Evolutionary conservation across 2,329 filamentous ascomycete genomes (phyloP).

Genomic region (Nannizzia gypsea): DNA sequence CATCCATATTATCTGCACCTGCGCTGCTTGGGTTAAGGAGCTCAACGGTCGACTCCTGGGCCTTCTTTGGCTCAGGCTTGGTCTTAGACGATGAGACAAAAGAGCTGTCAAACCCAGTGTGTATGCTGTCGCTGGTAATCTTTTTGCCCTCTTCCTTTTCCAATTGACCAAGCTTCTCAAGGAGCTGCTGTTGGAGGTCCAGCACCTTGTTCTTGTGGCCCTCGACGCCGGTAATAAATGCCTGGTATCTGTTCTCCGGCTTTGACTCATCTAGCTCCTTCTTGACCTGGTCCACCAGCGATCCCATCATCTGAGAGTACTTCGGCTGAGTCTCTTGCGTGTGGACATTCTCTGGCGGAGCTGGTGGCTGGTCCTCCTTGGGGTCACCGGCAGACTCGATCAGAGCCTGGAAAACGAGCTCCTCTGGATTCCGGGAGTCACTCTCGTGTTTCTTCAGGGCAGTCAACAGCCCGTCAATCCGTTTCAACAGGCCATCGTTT

Average conservation of each 20-base stretch:
- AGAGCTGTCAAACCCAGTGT: slow-evolving; percentile 83
- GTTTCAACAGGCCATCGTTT: slow-evolving; percentile 78
- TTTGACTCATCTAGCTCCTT: slow-evolving; percentile 63
- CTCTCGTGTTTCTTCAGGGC: slow-evolving; percentile 64
- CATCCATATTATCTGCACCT: slow-evolving; percentile 24
- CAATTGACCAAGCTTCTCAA: slow-evolving; percentile 62
- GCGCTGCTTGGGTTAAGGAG: slow-evolving; percentile 57
- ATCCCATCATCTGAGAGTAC: slow-evolving; percentile 97
- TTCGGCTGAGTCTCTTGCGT: slow-evolving; percentile 61
- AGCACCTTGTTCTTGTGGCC: slow-evolving; percentile 67
- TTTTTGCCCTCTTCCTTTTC: slow-evolving; percentile 77
- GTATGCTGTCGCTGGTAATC: slow-evolving; percentile 84
- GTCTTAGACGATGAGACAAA: slow-evolving; percentile 53
- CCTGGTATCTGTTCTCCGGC: slow-evolving; percentile 56
- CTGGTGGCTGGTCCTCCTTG: slow-evolving; percentile 60
- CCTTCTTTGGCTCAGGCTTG: slow-evolving; percentile 30
- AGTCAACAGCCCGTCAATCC: slow-evolving; percentile 67
- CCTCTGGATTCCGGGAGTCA: slow-evolving; percentile 53
- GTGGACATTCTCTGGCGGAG: slow-evolving; percentile 68
- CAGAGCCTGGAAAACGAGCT: slow-evolving; percentile 78
- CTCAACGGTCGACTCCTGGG: slow-evolving; percentile 44
- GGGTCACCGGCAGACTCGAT: slow-evolving; percentile 67
- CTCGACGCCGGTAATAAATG: slow-evolving; percentile 67
- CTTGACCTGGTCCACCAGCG: slow-evolving; percentile 88
- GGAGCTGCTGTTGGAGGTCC: slow-evolving; percentile 62